Base-by-base conservation (phyloP, 345 rosid genomes). In the Arabidopsis suecica region DNA sequence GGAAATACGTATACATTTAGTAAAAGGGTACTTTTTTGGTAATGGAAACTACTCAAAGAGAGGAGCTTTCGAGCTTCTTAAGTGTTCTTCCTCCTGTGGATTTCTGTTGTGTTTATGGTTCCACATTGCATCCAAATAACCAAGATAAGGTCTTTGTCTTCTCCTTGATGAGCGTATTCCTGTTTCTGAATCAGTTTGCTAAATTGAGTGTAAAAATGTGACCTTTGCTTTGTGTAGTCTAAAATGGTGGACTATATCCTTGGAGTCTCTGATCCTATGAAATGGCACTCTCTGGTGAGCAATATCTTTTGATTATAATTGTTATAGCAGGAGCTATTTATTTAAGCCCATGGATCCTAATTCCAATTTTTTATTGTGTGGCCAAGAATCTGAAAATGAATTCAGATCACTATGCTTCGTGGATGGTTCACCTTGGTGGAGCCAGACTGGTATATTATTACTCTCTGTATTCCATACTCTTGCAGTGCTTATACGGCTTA, bases 281-380 rank as follows among this genome's bases (percentile, higher is more conserved):
- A 87, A 74, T 94, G 96, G 96, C 97, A 94, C 75, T 83, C 89
- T 63, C 80, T 88, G 87, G 98, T 91, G 57, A 71, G 69, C 14
- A 28, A n/a, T n/a, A 63, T 20, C 16, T 34, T 40, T 61, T 47
- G 22, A 4, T 33, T 40, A 1, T 50, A 5, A n/a, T 40, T 22
- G 6, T 50, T 38, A 57, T 57, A 49, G 47, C 33, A 37, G 3
- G 16, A 36, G 40, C 50, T 78, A 1, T 49, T 55, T 7, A 45
- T 20, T 20, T 20, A 20, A 40, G 8, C 32, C 5, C 2, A 44
- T 12, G 22, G 16, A 32, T 65, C 25, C 64, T 67, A 30, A 78
- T 25, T 33, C 5, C 6, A 2, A 5, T 20, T 37, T 22, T 6
- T 72, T 50, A n/a, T 65, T 60, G 37, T 56, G 61, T 57, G 56